A percentile compares a stretch with the other conserved stretches of the same genome.
phyloP scores from a whole-genome alignment of 805 yeast genomes.

The Wickerhamiella shivajii region DNA sequence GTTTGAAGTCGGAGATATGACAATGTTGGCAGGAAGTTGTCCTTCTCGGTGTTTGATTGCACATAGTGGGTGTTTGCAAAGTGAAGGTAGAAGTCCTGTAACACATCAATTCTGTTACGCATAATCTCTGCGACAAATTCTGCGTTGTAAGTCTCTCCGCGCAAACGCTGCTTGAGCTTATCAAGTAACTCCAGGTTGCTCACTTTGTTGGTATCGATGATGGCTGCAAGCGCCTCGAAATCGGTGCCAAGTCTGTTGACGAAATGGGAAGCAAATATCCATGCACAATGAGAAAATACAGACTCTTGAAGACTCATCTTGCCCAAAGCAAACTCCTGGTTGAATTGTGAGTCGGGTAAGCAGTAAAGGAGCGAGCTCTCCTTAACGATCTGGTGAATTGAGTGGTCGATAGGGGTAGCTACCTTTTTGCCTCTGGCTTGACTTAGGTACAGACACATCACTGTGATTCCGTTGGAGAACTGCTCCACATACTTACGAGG shows the following conservation, averaged over 20 bases:
- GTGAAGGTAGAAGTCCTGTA: slow-evolving; percentile 72
- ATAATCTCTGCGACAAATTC: slow-evolving; percentile 68
- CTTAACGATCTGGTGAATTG: slow-evolving; percentile 78
- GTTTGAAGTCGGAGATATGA: slow-evolving; percentile 76
- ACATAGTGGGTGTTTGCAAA: slow-evolving; percentile 86
- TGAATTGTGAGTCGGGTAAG: slow-evolving; percentile 75
- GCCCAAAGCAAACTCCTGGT: slow-evolving; percentile 53
- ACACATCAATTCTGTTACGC: slow-evolving; percentile 50
- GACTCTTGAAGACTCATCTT: slow-evolving; percentile 86
- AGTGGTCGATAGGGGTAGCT: slow-evolving; percentile 42
- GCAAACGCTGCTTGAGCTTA: slow-evolving; percentile 72
- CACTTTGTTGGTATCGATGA: slow-evolving; percentile 49
- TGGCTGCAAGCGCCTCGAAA: slow-evolving; percentile 49
- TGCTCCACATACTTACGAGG: slow-evolving; percentile 90
- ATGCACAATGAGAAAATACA: slow-evolving; percentile 86
- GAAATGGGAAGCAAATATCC: slow-evolving; percentile 85
- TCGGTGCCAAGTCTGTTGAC: slow-evolving; percentile 88
- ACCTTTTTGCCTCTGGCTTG: slow-evolving; percentile 33
- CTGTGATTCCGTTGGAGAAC: slow-evolving; percentile 75
- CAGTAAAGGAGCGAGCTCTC: slow-evolving; percentile 89
- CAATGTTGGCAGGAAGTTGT: slow-evolving; percentile 38
- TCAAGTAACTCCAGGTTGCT: slow-evolving; percentile 63
- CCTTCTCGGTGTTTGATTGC: slow-evolving; percentile 30
- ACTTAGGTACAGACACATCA: slow-evolving; percentile 72
- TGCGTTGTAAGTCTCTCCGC: slow-evolving; percentile 87